These are phyloP conservation scores for Leccinellum albellum DNA, from an alignment of 768 basidiomycete species.

Conservation along the genomic window DNA sequence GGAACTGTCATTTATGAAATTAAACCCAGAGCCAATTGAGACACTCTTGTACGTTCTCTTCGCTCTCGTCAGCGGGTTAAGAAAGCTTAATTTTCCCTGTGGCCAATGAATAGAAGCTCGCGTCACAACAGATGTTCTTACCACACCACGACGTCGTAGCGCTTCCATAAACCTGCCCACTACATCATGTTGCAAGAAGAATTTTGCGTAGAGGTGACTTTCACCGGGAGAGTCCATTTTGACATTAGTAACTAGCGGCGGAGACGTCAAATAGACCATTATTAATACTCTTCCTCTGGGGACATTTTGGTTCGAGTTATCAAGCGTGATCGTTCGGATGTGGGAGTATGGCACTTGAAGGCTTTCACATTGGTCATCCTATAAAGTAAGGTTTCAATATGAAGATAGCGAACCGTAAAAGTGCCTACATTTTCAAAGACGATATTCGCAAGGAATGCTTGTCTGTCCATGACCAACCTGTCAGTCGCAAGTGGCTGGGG, in stretches of 20 bases:
- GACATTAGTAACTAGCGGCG: constrained; percentile 38
- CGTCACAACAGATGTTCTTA: constrained; percentile 22
- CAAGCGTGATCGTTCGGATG: constrained; percentile 24
- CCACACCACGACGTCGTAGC: constrained; percentile 45
- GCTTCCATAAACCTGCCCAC: constrained; percentile 39
- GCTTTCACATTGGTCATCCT: constrained; percentile 53
- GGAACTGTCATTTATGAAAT: constrained; percentile 20
- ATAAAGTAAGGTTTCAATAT: constrained; percentile 6
- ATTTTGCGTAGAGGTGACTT: constrained; percentile 31
- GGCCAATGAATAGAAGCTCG: constrained; percentile 1
- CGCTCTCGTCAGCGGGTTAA: constrained; percentile 15
- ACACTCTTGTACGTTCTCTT: constrained; percentile 18
- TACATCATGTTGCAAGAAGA: constrained; percentile 35
- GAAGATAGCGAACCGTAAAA: background rate
- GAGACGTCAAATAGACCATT: constrained; percentile 29
- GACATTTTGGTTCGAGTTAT: constrained; percentile 20
- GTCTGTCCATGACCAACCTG: constrained; percentile 50
- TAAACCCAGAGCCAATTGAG: constrained; percentile 27
- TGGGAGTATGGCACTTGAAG: constrained; percentile 42
- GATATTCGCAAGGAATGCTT: constrained; percentile 50
- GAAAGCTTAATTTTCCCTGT: constrained; percentile 30
- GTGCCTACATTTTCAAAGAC: constrained; percentile 21
- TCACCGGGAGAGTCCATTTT: constrained; percentile 19
- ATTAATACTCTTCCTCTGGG: constrained; percentile 24
- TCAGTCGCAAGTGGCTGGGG: constrained; percentile 38